These are phyloP conservation scores for Boehmeria nivea DNA, from an alignment of 306 rosid species.

Conservation along the genomic window DNA sequence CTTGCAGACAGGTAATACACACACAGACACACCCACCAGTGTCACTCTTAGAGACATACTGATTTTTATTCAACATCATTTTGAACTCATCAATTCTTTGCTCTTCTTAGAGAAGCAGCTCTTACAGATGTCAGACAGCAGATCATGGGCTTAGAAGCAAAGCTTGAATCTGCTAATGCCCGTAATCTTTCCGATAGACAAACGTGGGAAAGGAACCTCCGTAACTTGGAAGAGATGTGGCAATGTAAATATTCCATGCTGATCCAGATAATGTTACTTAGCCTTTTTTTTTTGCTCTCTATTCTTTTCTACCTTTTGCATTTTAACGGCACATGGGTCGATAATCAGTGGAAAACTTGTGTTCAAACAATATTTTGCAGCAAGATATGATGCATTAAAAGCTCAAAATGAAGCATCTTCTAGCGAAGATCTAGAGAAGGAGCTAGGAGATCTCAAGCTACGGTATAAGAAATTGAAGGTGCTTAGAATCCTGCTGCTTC, in stretches of 20 bases:
- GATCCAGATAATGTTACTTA: slow-evolving; percentile 22
- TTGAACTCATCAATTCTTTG: slow-evolving; percentile 31
- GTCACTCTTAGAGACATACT: too few species aligned
- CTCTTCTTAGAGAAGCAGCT: slow-evolving; percentile 57
- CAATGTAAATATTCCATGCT: slow-evolving; percentile 46
- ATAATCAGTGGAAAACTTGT: slow-evolving; percentile 14
- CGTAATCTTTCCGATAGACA: slow-evolving; percentile 71
- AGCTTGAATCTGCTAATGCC: slow-evolving; percentile 57
- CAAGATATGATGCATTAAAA: slow-evolving; percentile 73
- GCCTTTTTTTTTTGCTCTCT: background rate
- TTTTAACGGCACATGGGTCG: slow-evolving; percentile 8
- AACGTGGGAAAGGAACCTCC: slow-evolving; percentile 82
- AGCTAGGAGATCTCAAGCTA: slow-evolving; percentile 72
- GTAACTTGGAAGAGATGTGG: slow-evolving; percentile 93
- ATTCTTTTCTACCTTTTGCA: background rate
- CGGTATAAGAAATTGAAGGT: slow-evolving; percentile 75
- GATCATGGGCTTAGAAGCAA: slow-evolving; percentile 64
- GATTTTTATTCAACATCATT: background rate
- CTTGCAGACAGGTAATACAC: slow-evolving; percentile 76
- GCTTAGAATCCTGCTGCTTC: slow-evolving; percentile 16
- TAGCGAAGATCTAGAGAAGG: slow-evolving; percentile 58
- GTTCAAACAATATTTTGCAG: slow-evolving; percentile 44
- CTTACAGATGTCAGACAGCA: slow-evolving; percentile 53
- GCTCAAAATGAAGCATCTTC: slow-evolving; percentile 70
- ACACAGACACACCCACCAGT: too few species aligned